Percentiles rank a stretch among this genome's conserved stretches.
These are phyloP conservation scores for Trypanosoma cruzi DNA, from an alignment of 208 protist species.

Conservation along the genomic window DNA sequence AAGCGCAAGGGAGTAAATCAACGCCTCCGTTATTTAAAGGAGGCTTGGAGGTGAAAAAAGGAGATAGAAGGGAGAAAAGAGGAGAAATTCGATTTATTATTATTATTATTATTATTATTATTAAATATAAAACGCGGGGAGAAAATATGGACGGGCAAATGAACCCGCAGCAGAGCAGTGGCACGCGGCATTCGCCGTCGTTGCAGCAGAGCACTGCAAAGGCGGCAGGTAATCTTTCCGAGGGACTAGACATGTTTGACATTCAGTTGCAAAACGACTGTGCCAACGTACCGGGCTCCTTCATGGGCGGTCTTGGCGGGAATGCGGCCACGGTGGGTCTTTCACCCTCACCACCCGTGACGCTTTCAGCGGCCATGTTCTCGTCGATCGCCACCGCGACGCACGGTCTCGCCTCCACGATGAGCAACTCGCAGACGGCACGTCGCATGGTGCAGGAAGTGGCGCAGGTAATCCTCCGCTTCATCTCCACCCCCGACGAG, in stretches of 20 bases:
- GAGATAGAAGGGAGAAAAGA: too few relatives aligned
- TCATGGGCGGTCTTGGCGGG: constrained; percentile 1
- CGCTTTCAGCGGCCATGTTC: constrained; percentile 18
- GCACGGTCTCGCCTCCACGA: constrained; percentile 11
- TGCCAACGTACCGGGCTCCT: constrained; percentile 17
- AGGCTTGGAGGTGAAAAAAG: too few relatives aligned
- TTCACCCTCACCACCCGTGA: constrained; percentile 20
- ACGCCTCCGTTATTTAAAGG: too few relatives aligned
- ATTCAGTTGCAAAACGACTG: constrained; percentile 33
- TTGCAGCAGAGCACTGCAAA: constrained; percentile 3
- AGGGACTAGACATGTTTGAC: constrained; percentile 33
- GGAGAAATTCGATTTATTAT: too few relatives aligned
- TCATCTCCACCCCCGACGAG: constrained; percentile 21
- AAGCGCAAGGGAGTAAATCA: too few relatives aligned
- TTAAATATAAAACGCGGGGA: too few relatives aligned
- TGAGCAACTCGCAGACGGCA: constrained; percentile 29
- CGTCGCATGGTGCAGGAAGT: constrained; percentile 28
- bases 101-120: too few relatives aligned
- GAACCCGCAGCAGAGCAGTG: constrained; percentile 14
- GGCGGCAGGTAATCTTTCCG: constrained; percentile 13
- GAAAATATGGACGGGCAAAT: constrained; percentile 18
- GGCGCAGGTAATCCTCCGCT: constrained; percentile 25
- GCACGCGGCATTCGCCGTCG: constrained; percentile 18
- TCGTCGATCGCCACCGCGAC: constrained; percentile 26
- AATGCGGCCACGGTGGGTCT: background rate